Base-by-base conservation (phyloP, 1,284 basidiomycete species). In the Irpex sp. region DNA sequence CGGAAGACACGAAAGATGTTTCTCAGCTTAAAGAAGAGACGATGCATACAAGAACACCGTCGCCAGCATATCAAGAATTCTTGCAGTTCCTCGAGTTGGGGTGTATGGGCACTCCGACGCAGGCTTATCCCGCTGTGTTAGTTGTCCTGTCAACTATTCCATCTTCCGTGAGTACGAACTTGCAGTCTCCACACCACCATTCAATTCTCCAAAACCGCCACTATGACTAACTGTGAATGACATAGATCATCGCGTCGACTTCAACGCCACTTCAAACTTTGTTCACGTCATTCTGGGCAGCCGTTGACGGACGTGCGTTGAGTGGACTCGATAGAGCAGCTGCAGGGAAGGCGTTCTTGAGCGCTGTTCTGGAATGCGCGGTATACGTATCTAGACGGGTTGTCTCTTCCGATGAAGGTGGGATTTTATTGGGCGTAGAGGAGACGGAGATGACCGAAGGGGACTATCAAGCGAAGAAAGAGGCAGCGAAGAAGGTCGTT, bases 81-180 rank as follows among this genome's bases (percentile, higher is more conserved):
- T 74, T 92, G 31, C 81, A 80, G 34, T 95, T 94, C 77, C 80
- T 96, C 15, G 80, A 87, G 66, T 75, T 85, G 1, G 92, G 87
- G 6, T 96, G 93, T 72, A 83, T 84, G 8, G 90, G 89, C 0
- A 87, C 87, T n/a, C 88, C 93, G 0, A 67, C 82, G 3, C 82
- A 89, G 66, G 90, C 89, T 2, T 96, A 95, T 71, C 92, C 92
- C 0, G 82, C 87, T 0, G 79, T 96, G 36, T 76, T 96, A 7
- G 78, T 96, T 47, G 81, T 95, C 26, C 72, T 97, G 3, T 91
- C 92, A 0, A 94, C 92, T 0, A 85, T 97, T 31, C 92, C 93
- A 5, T 71, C 79, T 3, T 78, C 79, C 38, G 86, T 89, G 70
- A 57, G 82, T 64, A 26, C 26, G 26, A 26, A 26, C 26, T 26